phyloP scores from a whole-genome alignment of 352 stramenopile species.

The Ophiocytium majus region DNA sequence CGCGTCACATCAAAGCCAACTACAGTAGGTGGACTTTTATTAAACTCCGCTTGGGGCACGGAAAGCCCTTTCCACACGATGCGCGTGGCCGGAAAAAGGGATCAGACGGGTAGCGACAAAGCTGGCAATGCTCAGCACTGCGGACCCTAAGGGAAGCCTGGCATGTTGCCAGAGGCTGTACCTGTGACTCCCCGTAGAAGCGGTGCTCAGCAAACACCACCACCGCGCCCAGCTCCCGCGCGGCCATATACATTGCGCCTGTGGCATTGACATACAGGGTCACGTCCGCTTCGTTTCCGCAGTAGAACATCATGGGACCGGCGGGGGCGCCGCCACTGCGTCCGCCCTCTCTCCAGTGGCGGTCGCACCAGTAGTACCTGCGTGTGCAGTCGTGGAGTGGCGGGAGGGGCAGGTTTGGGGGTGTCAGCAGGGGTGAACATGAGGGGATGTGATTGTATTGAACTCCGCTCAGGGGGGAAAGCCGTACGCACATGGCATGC shows the following conservation, averaged over 20 bases:
- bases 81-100: too few relatives aligned
- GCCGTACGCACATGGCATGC: background rate
- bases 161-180: too few relatives aligned
- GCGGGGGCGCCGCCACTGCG: too few relatives aligned
- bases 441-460: slow-evolving; percentile 10
- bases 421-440: background rate
- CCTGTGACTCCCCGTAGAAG: slow-evolving; percentile 84
- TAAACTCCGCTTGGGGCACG: too few relatives aligned
- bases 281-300: slow-evolving; percentile 88
- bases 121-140: too few relatives aligned
- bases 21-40: too few relatives aligned
- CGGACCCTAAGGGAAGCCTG: too few relatives aligned
- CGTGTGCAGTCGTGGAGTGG: background rate
- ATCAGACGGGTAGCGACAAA: too few relatives aligned
- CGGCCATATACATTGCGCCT: slow-evolving; percentile 89
- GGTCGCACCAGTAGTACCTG: slow-evolving; percentile 25
- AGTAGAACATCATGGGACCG: slow-evolving; percentile 81
- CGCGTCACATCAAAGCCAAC: too few relatives aligned
- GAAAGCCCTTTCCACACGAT: too few relatives aligned
- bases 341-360: background rate
- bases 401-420: background rate
- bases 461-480: background rate
- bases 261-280: slow-evolving; percentile 88
- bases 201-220: slow-evolving; percentile 92
- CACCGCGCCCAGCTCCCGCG: slow-evolving; percentile 74